These are phyloP conservation scores for Penicillium sp. DNA, from an alignment of 2,329 filamentous ascomycete species.

Conservation along the genomic window DNA sequence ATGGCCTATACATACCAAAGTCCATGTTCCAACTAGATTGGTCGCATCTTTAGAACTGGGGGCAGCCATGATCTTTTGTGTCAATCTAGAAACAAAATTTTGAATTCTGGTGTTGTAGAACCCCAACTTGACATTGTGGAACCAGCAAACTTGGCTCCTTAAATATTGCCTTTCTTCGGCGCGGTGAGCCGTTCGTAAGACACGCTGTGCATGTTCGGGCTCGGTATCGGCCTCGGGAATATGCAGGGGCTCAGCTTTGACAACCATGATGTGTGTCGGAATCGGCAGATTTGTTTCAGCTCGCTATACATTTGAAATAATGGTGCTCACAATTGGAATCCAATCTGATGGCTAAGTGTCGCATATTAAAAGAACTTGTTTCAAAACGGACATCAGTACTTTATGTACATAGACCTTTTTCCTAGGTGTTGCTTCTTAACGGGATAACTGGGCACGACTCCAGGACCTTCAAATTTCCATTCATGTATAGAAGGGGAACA, in stretches of 20 bases:
- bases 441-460: too few relatives aligned
- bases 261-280: background rate
- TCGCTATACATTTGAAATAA: background rate
- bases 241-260: background rate
- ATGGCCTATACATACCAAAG: slow-evolving; percentile 5
- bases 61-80: slow-evolving; percentile 5
- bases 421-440: too few relatives aligned
- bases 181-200: background rate
- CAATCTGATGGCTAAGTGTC: background rate
- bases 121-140: background rate
- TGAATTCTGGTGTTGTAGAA: background rate
- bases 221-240: slow-evolving; percentile 15
- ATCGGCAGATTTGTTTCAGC: background rate
- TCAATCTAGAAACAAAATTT: background rate
- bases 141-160: background rate
- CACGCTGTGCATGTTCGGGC: slow-evolving; percentile 5
- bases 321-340: background rate
- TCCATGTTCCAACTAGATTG: slow-evolving; percentile 15
- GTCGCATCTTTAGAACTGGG: background rate
- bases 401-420: too few relatives aligned
- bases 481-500: background rate
- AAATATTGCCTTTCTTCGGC: background rate
- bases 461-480: background rate
- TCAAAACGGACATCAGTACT: background rate
- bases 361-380: background rate